phyloP scores from a whole-genome alignment of 768 basidiomycete species.

The Serendipita sp. region DNA sequence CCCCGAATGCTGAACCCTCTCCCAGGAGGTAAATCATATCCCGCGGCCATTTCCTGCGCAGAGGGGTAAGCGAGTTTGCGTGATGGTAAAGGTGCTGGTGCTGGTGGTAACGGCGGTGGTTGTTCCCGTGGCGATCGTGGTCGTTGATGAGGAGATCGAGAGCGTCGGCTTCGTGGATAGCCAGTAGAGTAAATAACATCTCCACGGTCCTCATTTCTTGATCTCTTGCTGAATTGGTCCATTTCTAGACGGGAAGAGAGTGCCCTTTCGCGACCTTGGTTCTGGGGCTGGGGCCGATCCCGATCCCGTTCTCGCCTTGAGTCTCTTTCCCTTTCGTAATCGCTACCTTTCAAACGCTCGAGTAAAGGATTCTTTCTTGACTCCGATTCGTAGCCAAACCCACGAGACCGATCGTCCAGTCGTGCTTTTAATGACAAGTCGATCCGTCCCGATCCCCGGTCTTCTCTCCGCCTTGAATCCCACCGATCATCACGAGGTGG shows the following conservation, averaged over 20 bases:
- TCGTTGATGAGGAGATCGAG: not conserved
- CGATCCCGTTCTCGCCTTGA: not conserved
- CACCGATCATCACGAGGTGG: not conserved
- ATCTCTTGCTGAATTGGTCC: not conserved
- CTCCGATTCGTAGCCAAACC: no score
- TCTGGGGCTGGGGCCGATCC: not conserved
- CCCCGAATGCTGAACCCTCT: not conserved
- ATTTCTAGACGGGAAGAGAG: not conserved
- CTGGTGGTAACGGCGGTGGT: not conserved
- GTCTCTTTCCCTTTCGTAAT: not conserved
- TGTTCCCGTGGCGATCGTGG: not conserved
- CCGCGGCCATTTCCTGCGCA: not conserved
- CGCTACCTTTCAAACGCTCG: not conserved
- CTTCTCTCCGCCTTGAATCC: not conserved
- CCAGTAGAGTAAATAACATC: not conserved
- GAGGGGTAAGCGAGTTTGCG: not conserved
- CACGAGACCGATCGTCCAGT: not conserved
- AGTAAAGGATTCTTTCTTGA: no score
- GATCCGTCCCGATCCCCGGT: not conserved
- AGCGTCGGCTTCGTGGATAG: no score
- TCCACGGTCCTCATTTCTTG: not conserved
- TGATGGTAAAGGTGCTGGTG: not conserved
- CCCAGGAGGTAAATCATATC: not conserved
- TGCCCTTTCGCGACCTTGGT: no score
- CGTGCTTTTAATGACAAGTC: not conserved